phyloP scores from a whole-genome alignment of 1,139 yeast species.

The Suhomyces bokatorum region DNA sequence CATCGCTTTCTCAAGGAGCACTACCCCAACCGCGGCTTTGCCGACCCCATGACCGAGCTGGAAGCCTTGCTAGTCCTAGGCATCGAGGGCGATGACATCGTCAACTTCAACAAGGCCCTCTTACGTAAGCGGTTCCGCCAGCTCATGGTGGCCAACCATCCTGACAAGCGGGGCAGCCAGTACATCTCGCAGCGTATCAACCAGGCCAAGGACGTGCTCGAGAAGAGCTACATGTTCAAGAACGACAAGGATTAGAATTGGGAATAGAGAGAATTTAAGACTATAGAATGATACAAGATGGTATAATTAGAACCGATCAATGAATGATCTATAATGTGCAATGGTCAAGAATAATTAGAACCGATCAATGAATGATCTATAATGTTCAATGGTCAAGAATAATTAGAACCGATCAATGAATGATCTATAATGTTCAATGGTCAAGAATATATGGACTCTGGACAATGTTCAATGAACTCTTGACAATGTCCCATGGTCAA shows the following conservation, averaged over 20 bases:
- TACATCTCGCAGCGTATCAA: conserved; percentile 73
- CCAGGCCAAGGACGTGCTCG: conserved; percentile 69
- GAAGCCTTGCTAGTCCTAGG: conserved; percentile 61
- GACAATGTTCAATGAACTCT: too few species aligned
- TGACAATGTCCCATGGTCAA: too few species aligned
- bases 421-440: too few species aligned
- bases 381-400: too few species aligned
- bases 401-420: too few species aligned
- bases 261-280: too few species aligned
- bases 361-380: too few species aligned
- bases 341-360: too few species aligned
- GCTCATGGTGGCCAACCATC: conserved; percentile 69
- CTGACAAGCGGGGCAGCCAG: conserved; percentile 75
- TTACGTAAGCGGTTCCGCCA: conserved; percentile 59
- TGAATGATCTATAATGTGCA: too few species aligned
- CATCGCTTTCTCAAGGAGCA: conserved; percentile 27
- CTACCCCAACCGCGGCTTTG: conserved; percentile 53
- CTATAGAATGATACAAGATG: too few species aligned
- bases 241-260: conserved; percentile 7
- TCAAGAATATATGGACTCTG: too few species aligned
- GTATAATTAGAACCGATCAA: too few species aligned
- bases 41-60: conserved; percentile 54
- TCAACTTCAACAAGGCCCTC: conserved; percentile 42
- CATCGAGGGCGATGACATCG: conserved; percentile 52
- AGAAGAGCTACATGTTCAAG: conserved; percentile 50